phyloP scores from a whole-genome alignment of 2,329 filamentous ascomycete species.

The Colletotrichum eleusines region DNA sequence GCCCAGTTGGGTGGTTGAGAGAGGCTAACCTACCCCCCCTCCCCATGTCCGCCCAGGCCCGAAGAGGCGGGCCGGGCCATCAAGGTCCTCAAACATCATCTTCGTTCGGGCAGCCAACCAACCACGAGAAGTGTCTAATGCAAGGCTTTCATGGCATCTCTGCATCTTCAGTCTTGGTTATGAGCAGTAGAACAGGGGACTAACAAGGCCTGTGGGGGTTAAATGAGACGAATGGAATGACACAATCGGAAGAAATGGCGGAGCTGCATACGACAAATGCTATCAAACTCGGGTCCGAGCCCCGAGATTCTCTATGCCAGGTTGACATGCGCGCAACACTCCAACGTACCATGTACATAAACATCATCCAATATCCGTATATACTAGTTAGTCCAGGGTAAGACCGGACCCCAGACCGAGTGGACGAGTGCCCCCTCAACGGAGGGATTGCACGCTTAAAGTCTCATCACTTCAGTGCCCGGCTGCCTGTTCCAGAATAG shows the following conservation, averaged over 20 bases:
- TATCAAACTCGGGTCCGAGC: background rate
- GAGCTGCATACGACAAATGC: background rate
- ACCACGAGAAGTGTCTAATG: background rate
- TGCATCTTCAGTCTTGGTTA: too few relatives aligned
- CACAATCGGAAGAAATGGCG: background rate
- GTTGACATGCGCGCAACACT: background rate
- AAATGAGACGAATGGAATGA: background rate
- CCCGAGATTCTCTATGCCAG: background rate
- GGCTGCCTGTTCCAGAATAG: background rate
- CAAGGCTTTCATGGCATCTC: background rate
- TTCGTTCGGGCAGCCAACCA: background rate
- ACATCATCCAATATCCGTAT: background rate
- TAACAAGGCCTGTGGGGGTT: background rate
- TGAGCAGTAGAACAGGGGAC: too few relatives aligned
- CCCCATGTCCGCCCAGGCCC: slow-evolving; percentile 17
- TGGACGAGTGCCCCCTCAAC: background rate
- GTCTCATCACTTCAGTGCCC: background rate
- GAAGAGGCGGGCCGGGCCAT: slow-evolving; percentile 37
- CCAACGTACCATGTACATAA: background rate
- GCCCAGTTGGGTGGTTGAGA: background rate
- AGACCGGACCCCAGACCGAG: background rate
- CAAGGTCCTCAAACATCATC: slow-evolving; percentile 24
- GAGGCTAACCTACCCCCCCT: slow-evolving; percentile 4
- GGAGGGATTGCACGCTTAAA: too few relatives aligned
- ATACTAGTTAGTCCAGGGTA: too few relatives aligned